Evolutionary conservation across 805 yeast species (phyloP), one percentile per base, ranked within the genome.

Genomic region (Suhomyces emberorum): DNA sequence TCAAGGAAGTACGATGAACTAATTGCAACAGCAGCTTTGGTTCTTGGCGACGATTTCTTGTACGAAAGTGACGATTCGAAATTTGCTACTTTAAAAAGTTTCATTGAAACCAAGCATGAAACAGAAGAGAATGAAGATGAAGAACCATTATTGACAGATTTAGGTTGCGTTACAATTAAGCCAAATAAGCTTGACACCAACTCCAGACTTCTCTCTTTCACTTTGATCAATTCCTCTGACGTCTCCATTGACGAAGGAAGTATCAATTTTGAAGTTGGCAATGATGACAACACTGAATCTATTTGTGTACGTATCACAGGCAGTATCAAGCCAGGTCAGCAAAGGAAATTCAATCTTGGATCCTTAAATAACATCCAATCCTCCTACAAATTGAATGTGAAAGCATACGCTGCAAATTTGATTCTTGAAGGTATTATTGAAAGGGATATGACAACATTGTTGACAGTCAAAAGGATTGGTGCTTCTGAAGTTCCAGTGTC

Each of bases 311-410:
- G 45, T 28, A 53, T 52, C 39, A 58, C 63, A 3, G 51, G 47
- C 28, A 44, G 44, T 18, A 47, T 58, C 26, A 49, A 43, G 22
- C 52, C 60, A 7, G 52, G 53, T 6, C 57, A 51, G 38, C 50
- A 51, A 14, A 58, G 58, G 32, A 48, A 47, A 32, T 61, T 52
- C 40, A 60, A 59, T 35, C 42, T 61, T 18, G 55, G 53, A 15
- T 47, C 43, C 7, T 44, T 47, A 24, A 26, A 35, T 19, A 42
- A 36, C 12, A 47, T 43, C 24, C 38, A 50, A 7, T 43, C 42
- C 25, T 35, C 35, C 15, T 7, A 7, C 10, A 8, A 7, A 11
- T 46, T 49, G 14, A 45, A 39, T 7, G 44, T 61, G 11, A 54
- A 43, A 37, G 46, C 60, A 22, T 38, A 41, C 6, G 44, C 49